A percentile compares a stretch with the other conserved stretches of the same genome.
These are phyloP conservation scores for Diplotaxis tenuifolia DNA, from an alignment of 345 rosid species.

Conservation along the genomic window DNA sequence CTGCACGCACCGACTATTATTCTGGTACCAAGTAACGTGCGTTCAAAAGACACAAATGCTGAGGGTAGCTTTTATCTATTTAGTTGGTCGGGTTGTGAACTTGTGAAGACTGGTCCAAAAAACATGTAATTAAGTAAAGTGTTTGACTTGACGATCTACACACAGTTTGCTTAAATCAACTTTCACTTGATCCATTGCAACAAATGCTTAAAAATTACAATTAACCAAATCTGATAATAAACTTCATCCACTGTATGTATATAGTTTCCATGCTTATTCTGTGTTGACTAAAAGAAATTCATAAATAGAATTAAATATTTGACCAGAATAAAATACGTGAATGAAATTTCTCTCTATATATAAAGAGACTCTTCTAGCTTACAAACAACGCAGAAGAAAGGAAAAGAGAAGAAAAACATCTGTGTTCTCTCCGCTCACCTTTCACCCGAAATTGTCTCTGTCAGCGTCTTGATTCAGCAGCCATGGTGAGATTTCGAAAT, in stretches of 20 bases:
- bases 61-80: not conserved
- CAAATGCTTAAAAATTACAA: not conserved
- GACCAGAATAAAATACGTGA: not conserved
- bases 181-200: not conserved
- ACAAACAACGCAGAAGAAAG: constrained; percentile 17
- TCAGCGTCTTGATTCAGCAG: constrained; percentile 23
- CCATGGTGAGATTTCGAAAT: constrained; percentile 22
- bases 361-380: constrained; percentile 19
- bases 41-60: not conserved
- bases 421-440: constrained; percentile 7
- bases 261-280: not conserved
- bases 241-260: not conserved
- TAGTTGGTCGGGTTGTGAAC: not conserved
- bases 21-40: not conserved
- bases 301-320: not conserved
- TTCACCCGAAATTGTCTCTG: constrained; percentile 7
- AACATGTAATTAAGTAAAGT: not conserved
- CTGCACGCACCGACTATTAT: not conserved
- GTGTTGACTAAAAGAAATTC: not conserved
- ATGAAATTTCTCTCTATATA: not conserved
- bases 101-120: not conserved
- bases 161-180: not conserved
- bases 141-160: not conserved
- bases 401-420: constrained; percentile 10
- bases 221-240: not conserved